Evolutionary conservation across 805 yeast genomes (phyloP).

Genomic region (Ogataea glucozyma): DNA sequence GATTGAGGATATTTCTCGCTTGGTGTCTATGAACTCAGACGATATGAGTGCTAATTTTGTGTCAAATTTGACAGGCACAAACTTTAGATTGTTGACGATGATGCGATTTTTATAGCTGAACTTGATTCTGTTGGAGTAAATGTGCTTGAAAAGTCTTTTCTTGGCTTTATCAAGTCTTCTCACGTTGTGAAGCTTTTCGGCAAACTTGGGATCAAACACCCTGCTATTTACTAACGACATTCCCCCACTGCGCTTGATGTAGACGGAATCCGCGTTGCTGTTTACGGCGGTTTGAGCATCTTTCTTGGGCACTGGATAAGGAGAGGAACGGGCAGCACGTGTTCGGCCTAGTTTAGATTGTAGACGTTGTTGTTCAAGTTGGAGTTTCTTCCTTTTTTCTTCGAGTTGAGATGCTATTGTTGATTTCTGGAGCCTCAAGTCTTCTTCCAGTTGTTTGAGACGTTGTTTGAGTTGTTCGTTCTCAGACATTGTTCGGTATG

Average conservation of each 20-base stretch:
- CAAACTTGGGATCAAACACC: conserved; percentile 37
- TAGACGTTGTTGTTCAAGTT: conserved; percentile 10
- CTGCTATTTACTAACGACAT: conserved; percentile 41
- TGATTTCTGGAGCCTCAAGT: conserved; percentile 20
- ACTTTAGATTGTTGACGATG: conserved; percentile 42
- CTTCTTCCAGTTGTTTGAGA: conserved; percentile 22
- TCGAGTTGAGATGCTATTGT: conserved; percentile 21
- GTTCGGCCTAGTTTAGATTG: conserved; percentile 3
- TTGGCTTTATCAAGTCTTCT: conserved; percentile 19
- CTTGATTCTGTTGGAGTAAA: conserved; percentile 36
- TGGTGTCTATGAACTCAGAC: conserved; percentile 16
- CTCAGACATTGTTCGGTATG: conserved; percentile 27
- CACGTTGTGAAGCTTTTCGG: conserved; percentile 24
- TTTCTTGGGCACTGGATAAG: conserved; percentile 6
- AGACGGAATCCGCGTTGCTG: background rate
- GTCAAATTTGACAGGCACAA: conserved; percentile 44
- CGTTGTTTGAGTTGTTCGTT: conserved; percentile 20
- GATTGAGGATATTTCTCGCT: conserved; percentile 17
- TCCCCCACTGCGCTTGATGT: conserved; percentile 36
- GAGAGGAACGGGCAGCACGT: conserved; percentile 2
- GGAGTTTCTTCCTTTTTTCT: conserved; percentile 14
- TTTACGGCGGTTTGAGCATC: conserved; percentile 1
- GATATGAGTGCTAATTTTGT: conserved; percentile 43
- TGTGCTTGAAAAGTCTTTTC: conserved; percentile 20
- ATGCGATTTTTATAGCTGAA: conserved; percentile 49